phyloP scores from a whole-genome alignment of 768 basidiomycete species.

The Clathrus columnatus region DNA sequence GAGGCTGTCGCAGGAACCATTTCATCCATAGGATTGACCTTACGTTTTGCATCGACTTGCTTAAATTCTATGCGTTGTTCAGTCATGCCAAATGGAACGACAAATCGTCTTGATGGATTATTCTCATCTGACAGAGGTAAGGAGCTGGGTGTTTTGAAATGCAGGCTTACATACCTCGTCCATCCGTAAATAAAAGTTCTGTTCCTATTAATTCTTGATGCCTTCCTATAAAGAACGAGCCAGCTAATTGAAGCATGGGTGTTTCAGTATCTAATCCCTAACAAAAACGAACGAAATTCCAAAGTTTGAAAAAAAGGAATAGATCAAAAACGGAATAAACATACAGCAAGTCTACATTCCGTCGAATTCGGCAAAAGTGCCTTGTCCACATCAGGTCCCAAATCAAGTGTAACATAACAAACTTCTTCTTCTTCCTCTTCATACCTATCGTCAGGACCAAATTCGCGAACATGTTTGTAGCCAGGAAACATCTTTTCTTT shows the following conservation, averaged over 20 bases:
- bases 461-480: slow-evolving; percentile 56
- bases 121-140: slow-evolving; percentile 28
- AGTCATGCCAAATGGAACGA: slow-evolving; percentile 51
- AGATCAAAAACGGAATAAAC: slow-evolving; percentile 19
- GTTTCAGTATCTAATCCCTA: slow-evolving; percentile 73
- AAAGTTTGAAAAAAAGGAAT: not conserved
- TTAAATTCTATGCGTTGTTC: slow-evolving; percentile 66
- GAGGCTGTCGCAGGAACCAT: slow-evolving; percentile 1
- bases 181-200: slow-evolving; percentile 68
- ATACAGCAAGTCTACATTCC: slow-evolving; percentile 65
- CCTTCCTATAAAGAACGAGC: slow-evolving; percentile 62
- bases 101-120: slow-evolving; percentile 41
- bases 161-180: slow-evolving; percentile 29
- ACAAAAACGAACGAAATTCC: not conserved
- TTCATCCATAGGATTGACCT: slow-evolving; percentile 14
- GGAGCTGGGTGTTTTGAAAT: not conserved
- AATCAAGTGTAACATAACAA: slow-evolving; percentile 64
- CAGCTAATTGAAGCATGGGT: slow-evolving; percentile 69
- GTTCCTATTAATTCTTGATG: slow-evolving; percentile 65
- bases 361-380: slow-evolving; percentile 65
- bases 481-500: slow-evolving; percentile 37
- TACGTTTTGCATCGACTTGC: slow-evolving; percentile 52
- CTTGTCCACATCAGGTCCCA: slow-evolving; percentile 55
- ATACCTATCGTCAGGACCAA: slow-evolving; percentile 62
- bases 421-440: slow-evolving; percentile 50